Evolutionary conservation across 148 eudicot species (phyloP), one percentile per base, ranked within the genome.

Genomic region (Agrostemma githago): DNA sequence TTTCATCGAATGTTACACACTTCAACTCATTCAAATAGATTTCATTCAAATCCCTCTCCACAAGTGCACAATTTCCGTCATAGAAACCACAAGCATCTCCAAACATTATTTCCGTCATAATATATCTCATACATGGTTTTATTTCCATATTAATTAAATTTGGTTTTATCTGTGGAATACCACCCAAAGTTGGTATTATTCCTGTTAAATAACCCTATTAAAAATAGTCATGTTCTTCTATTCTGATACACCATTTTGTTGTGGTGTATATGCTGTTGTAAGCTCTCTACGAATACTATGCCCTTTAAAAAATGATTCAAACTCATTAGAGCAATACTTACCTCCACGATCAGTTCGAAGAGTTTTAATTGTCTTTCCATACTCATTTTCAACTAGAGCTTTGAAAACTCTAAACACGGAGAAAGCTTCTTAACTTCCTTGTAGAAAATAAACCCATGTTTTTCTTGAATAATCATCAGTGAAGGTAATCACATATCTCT

Each of bases 401-500:
- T 44, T 62, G 38, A 41, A 73, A 58, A 57, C 48, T 74, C 53
- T 74, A 74, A 74, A 64, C 51, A 43, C 26, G 20, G 26, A 4
- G 53, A 74, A 56, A 71, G 48, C 64, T 38, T 71, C 42, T 14
- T 48, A 57, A 37, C 56, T 72, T 58, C 56, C 74, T 1, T 63
- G 70, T 51, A 62, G 62, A 73, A 73, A 62, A 15, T 61, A 60
- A 42, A 62, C 68, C 57, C 69, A 74, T 5, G 40, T 62, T 74
- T 74, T 74, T 42, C 42, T 8, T 5, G 42, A 61, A 62, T 41
- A 74, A 62, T 74, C 69, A 65, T 74, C 42, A 34, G 34, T 62
- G 63, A 74, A 64, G 37, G 59, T 74, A 15, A 74, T 65, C 26
- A 74, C 15, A 14, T 72, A 72, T 72, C 75, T 72, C 46, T 74